Evolutionary conservation across 805 yeast genomes (phyloP).

Genomic region (Zygotorulaspora florentina): DNA sequence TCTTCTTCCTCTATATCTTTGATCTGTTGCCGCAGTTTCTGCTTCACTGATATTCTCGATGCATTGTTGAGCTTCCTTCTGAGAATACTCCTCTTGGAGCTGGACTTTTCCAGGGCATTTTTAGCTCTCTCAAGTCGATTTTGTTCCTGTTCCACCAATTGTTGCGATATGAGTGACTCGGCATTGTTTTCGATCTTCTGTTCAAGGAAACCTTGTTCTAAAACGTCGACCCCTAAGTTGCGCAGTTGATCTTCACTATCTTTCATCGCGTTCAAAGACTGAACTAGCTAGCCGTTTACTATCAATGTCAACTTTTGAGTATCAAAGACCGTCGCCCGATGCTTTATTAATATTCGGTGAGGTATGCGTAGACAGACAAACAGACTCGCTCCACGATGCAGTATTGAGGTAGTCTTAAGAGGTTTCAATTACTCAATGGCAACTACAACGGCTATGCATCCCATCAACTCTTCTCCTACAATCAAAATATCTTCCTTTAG

Average conservation of each 20-base stretch:
- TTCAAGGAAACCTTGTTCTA: slow-evolving; percentile 82
- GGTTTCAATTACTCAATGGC: no score
- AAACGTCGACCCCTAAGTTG: slow-evolving; percentile 51
- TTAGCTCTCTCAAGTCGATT: slow-evolving; percentile 68
- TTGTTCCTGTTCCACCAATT: slow-evolving; percentile 68
- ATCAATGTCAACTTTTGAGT: no score
- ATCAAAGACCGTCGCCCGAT: no score
- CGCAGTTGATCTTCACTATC: slow-evolving; percentile 5
- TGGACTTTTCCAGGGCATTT: slow-evolving; percentile 43
- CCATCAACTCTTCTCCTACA: no score
- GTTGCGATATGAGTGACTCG: slow-evolving; percentile 51
- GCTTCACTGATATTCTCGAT: slow-evolving; percentile 63
- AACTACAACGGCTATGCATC: no score
- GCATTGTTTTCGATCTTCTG: slow-evolving; percentile 66
- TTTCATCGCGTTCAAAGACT: slow-evolving; percentile 2
- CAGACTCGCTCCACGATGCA: no score
- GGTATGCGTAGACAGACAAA: no score
- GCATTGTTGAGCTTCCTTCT: slow-evolving; percentile 47
- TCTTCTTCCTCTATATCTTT: slow-evolving; percentile 47
- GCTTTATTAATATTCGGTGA: no score
- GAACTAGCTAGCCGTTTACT: no score
- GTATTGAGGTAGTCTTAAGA: no score
- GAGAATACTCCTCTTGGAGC: slow-evolving; percentile 44
- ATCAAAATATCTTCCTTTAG: no score
- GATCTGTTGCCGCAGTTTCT: slow-evolving; percentile 51